A percentile compares a stretch with the other conserved stretches of the same genome.
Evolutionary conservation across 495 filamentous ascomycete species (phyloP).

Genomic region (Margaritispora aquatica): DNA sequence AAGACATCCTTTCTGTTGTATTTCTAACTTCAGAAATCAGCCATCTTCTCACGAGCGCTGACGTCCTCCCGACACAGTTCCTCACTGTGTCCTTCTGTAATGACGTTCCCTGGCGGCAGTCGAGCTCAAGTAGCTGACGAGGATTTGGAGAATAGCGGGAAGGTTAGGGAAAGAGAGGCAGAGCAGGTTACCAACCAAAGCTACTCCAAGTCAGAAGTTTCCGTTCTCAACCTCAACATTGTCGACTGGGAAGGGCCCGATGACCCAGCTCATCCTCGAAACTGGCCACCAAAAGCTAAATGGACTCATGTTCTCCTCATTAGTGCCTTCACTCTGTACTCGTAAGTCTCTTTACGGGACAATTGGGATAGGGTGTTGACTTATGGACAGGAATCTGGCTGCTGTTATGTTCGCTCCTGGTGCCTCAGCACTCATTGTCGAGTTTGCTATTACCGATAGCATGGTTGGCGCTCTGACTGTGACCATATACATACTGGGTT

Average conservation of each 20-base stretch:
- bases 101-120: too few species aligned
- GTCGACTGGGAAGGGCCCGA: constrained; percentile 18
- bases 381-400: constrained; percentile 20
- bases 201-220: too few species aligned
- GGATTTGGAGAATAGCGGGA: too few species aligned
- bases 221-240: constrained; percentile 22
- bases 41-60: too few species aligned
- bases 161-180: too few species aligned
- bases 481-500: constrained; percentile 49
- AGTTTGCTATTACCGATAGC: constrained; percentile 40
- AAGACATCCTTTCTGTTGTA: too few species aligned
- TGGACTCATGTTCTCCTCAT: constrained; percentile 51
- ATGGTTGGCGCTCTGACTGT: constrained; percentile 49
- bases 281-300: constrained; percentile 50
- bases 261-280: constrained; percentile 52
- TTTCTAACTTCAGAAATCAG: too few species aligned
- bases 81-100: too few species aligned
- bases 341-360: constrained; percentile 10
- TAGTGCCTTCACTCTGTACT: constrained; percentile 52
- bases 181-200: too few species aligned
- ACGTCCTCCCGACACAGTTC: too few species aligned
- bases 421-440: constrained; percentile 41
- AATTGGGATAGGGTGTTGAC: too few species aligned
- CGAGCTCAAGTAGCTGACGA: too few species aligned
- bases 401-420: constrained; percentile 34